A percentile compares a stretch with the other conserved stretches of the same genome.
Conservation (phyloP, 176 grass and related monocot species). For the Themeda triandra region DNA sequence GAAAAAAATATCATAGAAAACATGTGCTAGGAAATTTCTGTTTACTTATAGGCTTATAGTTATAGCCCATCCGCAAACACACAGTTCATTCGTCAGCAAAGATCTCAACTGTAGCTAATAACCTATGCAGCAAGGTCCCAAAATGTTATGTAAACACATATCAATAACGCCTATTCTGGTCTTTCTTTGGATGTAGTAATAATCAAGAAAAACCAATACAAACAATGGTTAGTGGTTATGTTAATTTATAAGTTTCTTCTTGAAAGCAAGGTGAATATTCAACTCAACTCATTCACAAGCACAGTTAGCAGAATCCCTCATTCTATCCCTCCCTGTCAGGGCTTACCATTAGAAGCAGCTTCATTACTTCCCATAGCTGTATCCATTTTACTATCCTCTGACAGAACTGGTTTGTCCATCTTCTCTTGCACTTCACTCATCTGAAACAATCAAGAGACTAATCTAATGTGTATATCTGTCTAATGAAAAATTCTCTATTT, state of each 20-base stretch:
- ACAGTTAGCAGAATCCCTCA: not conserved
- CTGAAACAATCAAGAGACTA: constrained; percentile 46
- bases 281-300: constrained; percentile 7
- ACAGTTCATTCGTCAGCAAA: not conserved
- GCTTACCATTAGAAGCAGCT: constrained; percentile 40
- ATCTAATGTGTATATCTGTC: not conserved
- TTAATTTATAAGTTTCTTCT: not conserved
- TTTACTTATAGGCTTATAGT: too few relatives aligned
- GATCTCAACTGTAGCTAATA: constrained; percentile 9
- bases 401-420: constrained; percentile 20
- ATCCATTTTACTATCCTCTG: constrained; percentile 33
- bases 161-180: not conserved
- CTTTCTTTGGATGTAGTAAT: not conserved
- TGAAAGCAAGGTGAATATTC: constrained; percentile 4
- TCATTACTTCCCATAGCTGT: constrained; percentile 44
- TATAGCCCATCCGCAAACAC: not conserved
- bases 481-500: not conserved
- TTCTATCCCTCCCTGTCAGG: not conserved
- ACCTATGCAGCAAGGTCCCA: not conserved
- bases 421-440: constrained; percentile 40
- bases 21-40: not conserved
- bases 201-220: not conserved
- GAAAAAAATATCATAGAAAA: not conserved
- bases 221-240: not conserved
- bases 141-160: not conserved